Conservation (phyloP, 2,329 filamentous ascomycete genomes). For the Lomentospora prolificans region DNA sequence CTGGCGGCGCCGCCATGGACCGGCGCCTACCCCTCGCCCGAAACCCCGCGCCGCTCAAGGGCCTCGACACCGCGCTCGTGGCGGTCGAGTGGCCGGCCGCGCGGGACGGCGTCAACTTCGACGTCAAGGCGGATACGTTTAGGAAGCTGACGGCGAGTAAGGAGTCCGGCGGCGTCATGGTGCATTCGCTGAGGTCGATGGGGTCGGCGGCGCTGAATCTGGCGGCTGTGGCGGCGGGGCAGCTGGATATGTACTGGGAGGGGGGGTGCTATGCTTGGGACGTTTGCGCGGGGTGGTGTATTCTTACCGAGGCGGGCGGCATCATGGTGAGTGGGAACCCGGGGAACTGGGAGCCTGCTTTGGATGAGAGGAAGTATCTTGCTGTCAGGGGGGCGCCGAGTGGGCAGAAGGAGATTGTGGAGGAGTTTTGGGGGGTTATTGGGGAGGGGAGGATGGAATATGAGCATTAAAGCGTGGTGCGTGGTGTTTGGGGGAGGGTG, state of each 20-base stretch:
- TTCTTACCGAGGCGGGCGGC: conserved; percentile 65
- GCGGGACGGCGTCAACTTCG: conserved; percentile 60
- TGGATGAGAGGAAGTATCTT: conserved; percentile 53
- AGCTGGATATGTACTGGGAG: conserved; percentile 71
- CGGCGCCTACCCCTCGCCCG: conserved; percentile 29
- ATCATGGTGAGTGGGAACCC: conserved; percentile 64
- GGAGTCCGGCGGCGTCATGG: conserved; percentile 62
- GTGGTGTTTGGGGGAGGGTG: background rate
- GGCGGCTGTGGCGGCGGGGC: conserved; percentile 60
- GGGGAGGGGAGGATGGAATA: conserved; percentile 45
- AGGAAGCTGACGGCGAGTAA: conserved; percentile 45
- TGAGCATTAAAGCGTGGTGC: conserved; percentile 1
- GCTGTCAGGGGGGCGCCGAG: conserved; percentile 50
- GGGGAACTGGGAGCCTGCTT: conserved; percentile 54
- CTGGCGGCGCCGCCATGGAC: conserved; percentile 23
- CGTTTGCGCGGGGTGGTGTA: conserved; percentile 72
- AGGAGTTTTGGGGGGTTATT: conserved; percentile 55
- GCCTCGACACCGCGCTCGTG: conserved; percentile 54
- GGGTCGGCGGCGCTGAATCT: conserved; percentile 69
- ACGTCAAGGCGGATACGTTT: conserved; percentile 59
- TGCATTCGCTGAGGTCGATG: conserved; percentile 60
- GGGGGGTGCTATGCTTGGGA: conserved; percentile 81
- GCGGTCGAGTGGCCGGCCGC: conserved; percentile 66
- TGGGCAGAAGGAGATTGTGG: conserved; percentile 51
- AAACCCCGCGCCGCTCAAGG: conserved; percentile 44